Evolutionary conservation across 805 yeast genomes (phyloP).

Genomic region (Metschnikowia shivogae): DNA sequence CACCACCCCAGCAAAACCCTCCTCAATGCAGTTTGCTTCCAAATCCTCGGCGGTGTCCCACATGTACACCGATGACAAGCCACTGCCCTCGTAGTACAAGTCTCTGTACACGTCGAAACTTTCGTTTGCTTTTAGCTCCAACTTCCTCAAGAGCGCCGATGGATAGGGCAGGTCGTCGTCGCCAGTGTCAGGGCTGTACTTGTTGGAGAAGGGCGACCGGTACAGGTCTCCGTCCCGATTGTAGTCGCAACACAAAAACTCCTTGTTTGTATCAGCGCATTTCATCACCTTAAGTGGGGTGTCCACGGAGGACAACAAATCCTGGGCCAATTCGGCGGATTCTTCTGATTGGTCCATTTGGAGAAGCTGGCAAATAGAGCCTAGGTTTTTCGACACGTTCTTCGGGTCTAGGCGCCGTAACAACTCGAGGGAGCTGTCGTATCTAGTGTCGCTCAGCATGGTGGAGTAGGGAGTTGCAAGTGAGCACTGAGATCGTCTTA

Average conservation of each 20-base stretch:
- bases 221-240: constrained; percentile 91
- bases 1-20: constrained; percentile 87
- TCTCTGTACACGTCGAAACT: constrained; percentile 92
- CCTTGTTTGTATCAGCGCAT: constrained; percentile 56
- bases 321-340: constrained; percentile 70
- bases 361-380: constrained; percentile 46
- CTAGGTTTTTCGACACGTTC: constrained; percentile 42
- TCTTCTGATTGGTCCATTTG: constrained; percentile 22
- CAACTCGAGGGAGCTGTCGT: constrained; percentile 76
- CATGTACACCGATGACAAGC: constrained; percentile 79
- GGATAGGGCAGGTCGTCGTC: constrained; percentile 67
- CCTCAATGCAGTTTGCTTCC: constrained; percentile 30
- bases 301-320: constrained; percentile 80
- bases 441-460: constrained; percentile 44
- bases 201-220: constrained; percentile 88
- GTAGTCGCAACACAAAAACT: constrained; percentile 84
- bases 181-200: constrained; percentile 48
- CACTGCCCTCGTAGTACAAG: constrained; percentile 86
- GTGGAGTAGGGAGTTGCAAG: background rate
- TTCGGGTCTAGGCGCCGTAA: constrained; percentile 73
- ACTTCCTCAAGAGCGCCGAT: constrained; percentile 55
- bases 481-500: background rate
- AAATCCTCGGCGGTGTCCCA: constrained; percentile 79
- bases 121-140: constrained; percentile 81
- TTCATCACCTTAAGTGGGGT: constrained; percentile 61